Evolutionary conservation across 2,329 filamentous ascomycete species (phyloP).

Genomic region (Aspergillus brasiliensis): DNA sequence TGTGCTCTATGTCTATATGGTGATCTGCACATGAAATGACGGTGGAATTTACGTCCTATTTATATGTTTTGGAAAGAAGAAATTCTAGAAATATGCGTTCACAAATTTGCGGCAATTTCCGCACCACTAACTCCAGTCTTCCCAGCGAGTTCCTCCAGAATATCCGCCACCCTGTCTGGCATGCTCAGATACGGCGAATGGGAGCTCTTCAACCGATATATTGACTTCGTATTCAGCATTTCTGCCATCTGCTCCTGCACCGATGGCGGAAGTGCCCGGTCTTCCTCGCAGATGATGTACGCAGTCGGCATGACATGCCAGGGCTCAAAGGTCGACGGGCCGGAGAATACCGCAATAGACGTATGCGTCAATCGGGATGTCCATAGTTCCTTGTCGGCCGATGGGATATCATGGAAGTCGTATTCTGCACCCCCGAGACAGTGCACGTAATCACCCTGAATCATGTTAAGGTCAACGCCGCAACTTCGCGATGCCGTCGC

Average conservation of each 20-base stretch:
- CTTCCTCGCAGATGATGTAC: constrained; percentile 42
- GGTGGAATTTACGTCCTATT: neutral
- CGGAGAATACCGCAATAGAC: constrained; percentile 28
- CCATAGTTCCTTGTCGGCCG: constrained; percentile 27
- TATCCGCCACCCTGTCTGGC: constrained; percentile 36
- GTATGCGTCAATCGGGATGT: constrained; percentile 26
- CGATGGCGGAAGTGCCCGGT: constrained; percentile 33
- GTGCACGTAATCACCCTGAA: constrained; percentile 22
- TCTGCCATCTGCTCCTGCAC: constrained; percentile 35
- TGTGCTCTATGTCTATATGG: no score
- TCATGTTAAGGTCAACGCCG: neutral
- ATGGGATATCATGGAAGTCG: constrained; percentile 35
- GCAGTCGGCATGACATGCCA: constrained; percentile 37
- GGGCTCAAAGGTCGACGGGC: constrained; percentile 29
- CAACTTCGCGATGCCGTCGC: no score
- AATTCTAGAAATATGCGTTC: neutral
- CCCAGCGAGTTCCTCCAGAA: constrained; percentile 25
- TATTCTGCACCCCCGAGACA: constrained; percentile 10
- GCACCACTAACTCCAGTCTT: neutral
- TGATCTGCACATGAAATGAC: neutral
- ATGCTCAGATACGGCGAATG: constrained; percentile 48
- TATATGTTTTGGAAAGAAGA: neutral
- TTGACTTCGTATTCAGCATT: constrained; percentile 28
- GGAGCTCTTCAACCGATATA: constrained; percentile 36
- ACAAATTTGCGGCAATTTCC: neutral